Evolutionary conservation across 2,329 filamentous ascomycete species (phyloP), one percentile per base, ranked within the genome.

Genomic region (Xylariales sp.): DNA sequence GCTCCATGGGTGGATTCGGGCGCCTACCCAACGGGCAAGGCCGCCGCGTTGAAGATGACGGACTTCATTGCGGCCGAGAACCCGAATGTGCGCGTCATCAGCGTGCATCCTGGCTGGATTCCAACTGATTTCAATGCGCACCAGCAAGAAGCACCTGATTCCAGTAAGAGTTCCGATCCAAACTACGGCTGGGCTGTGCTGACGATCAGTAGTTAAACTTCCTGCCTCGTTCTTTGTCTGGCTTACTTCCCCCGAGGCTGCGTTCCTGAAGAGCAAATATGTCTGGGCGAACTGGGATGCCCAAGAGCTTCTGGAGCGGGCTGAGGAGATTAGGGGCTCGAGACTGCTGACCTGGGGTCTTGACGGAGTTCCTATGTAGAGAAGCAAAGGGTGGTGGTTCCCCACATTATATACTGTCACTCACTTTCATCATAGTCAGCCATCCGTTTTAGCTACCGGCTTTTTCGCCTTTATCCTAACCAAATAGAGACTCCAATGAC

Each of bases 201-300:
- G 8, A 20, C 6, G 19, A 22, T 38, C 5, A 31, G 34, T 25
- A 46, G 48, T 37, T n/a, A 29, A 47, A 16, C 41, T 52, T 5
- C 42, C 49, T 21, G 50, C 20, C 1, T 36, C 38, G 11, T 52
- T 50, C 15, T 32, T 27, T 3, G 31, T 52, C 6, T 52, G 51
- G 50, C 45, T 51, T 1, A 47, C 47, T 8, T 42, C 33, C 11
- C 31, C 34, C 9, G 50, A 54, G 39, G 49, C 47, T 2, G 21
- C 22, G 3, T 54, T 54, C 28, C 39, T 69, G 28, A 62, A 57
- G 22, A 55, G 59, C 3, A 65, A 63, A 34, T 57, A 61, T 27
- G 36, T 65, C 2, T 69, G 61, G 56, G 52, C 55, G 11, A 64
- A 64, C 16, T 69, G 63, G 65, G 66, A 69, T 53, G 58, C 66